Conservation (phyloP, 352 stramenopile species). For the Phytophthora multivora region DNA sequence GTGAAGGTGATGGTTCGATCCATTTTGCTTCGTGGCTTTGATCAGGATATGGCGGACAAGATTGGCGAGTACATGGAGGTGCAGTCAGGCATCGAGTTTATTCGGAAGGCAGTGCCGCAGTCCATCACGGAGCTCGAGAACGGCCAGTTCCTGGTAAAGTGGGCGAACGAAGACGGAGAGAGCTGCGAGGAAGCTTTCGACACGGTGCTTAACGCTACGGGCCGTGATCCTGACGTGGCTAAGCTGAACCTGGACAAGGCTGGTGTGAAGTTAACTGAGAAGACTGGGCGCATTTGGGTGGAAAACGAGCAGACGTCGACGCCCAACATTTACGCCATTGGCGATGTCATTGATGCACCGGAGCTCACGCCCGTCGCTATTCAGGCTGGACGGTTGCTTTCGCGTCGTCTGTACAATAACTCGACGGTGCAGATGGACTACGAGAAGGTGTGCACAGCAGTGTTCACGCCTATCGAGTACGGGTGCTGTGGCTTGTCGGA, state of each 20-base stretch:
- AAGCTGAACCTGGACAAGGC: slow-evolving; percentile 90
- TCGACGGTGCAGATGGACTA: slow-evolving; percentile 91
- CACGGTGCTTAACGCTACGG: slow-evolving; percentile 96
- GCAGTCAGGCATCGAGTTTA: slow-evolving; percentile 92
- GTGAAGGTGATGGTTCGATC: slow-evolving; percentile 97
- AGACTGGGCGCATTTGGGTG: slow-evolving; percentile 92
- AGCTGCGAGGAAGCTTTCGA: slow-evolving; percentile 92
- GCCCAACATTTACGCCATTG: slow-evolving; percentile 97
- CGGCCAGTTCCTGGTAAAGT: slow-evolving; percentile 83
- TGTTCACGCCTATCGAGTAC: slow-evolving; percentile 99
- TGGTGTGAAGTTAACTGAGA: slow-evolving; percentile 88
- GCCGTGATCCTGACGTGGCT: slow-evolving; percentile 92
- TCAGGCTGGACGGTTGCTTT: slow-evolving; percentile 92
- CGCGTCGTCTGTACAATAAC: slow-evolving; percentile 91
- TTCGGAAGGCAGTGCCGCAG: slow-evolving; percentile 87
- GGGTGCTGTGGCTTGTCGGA: slow-evolving; percentile 96
- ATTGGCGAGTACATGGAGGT: slow-evolving; percentile 94
- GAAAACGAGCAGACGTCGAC: slow-evolving; percentile 94
- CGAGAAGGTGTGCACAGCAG: slow-evolving; percentile 89
- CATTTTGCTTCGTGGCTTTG: slow-evolving; percentile 97
- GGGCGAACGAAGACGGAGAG: slow-evolving; percentile 61
- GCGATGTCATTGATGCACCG: slow-evolving; percentile 96
- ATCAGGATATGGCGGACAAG: slow-evolving; percentile 95
- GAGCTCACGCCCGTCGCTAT: slow-evolving; percentile 99
- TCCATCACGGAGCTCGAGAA: slow-evolving; percentile 93